Percentiles rank a stretch among this genome's conserved stretches.
Evolutionary conservation across 2,329 filamentous ascomycete genomes (phyloP).

Genomic region (Pseudogymnoascus sp.): DNA sequence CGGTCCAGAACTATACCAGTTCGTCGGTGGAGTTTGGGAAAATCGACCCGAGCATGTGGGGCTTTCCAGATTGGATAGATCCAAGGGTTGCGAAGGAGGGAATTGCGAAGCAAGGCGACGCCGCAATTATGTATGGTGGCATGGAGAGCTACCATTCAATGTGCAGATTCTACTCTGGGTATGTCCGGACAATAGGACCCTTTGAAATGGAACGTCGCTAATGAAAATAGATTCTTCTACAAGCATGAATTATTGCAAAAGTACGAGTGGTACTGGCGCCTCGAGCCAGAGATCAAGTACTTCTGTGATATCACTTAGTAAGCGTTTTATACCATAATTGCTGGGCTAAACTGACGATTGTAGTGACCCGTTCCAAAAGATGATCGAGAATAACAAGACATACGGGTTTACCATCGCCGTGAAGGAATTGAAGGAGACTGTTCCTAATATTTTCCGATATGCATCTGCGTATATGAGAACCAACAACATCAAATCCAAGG

Average conservation of each 20-base stretch:
- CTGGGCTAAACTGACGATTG: conserved; percentile 26
- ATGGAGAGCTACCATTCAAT: conserved; percentile 99
- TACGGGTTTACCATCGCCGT: conserved; percentile 99
- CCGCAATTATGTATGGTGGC: conserved; percentile 97
- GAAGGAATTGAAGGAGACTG: conserved; percentile 94
- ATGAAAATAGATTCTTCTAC: conserved; percentile 69
- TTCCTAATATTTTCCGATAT: conserved; percentile 97
- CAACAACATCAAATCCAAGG: conserved; percentile 83
- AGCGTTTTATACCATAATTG: conserved; percentile 23
- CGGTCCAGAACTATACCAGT: conserved; percentile 84
- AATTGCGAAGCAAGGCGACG: conserved; percentile 92
- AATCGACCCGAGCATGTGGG: conserved; percentile 88
- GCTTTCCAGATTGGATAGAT: conserved; percentile 94
- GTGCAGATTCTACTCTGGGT: conserved; percentile 99
- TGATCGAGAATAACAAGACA: conserved; percentile 92
- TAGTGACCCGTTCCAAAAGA: conserved; percentile 90
- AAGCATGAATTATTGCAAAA: conserved; percentile 91
- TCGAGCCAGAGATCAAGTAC: conserved; percentile 99
- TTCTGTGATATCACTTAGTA: conserved; percentile 99
- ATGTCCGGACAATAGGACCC: conserved; percentile 29
- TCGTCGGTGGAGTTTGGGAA: conserved; percentile 84
- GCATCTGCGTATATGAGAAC: conserved; percentile 94
- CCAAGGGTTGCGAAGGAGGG: conserved; percentile 89
- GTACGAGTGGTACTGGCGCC: conserved; percentile 99
- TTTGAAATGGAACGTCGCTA: conserved; percentile 15